These are phyloP conservation scores for Alternaria gaisen DNA, from an alignment of 2,329 filamentous ascomycete species.

Conservation along the genomic window DNA sequence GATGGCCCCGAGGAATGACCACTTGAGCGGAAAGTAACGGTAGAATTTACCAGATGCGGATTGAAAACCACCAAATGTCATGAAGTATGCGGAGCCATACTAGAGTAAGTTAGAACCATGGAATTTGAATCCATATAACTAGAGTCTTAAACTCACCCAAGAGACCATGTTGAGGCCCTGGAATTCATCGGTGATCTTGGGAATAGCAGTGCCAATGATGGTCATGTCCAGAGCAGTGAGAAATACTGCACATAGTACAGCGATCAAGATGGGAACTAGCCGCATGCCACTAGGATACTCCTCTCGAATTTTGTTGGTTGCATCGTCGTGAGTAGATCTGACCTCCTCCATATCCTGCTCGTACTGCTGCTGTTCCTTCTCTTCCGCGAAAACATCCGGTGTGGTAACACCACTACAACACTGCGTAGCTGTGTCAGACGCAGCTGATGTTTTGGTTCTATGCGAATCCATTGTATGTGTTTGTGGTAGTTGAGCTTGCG, in stretches of 20 bases:
- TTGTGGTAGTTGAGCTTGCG: neutral
- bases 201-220: conserved; percentile 40
- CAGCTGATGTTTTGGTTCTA: neutral
- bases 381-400: neutral
- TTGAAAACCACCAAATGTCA: conserved; percentile 57
- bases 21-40: conserved; percentile 55
- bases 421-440: neutral
- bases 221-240: conserved; percentile 16
- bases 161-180: conserved; percentile 28
- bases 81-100: conserved; percentile 51
- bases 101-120: neutral
- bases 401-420: neutral
- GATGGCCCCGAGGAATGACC: conserved; percentile 45
- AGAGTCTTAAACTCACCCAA: conserved; percentile 20
- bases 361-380: neutral
- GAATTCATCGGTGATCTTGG: conserved; percentile 41
- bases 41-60: conserved; percentile 58
- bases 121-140: too few species aligned
- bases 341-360: neutral
- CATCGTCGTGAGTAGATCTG: neutral
- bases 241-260: conserved; percentile 20
- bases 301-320: neutral
- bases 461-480: neutral
- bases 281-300: conserved; percentile 1
- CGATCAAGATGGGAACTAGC: neutral